Conservation (phyloP, 139 green algal species). For the Marvania coccoides region DNA sequence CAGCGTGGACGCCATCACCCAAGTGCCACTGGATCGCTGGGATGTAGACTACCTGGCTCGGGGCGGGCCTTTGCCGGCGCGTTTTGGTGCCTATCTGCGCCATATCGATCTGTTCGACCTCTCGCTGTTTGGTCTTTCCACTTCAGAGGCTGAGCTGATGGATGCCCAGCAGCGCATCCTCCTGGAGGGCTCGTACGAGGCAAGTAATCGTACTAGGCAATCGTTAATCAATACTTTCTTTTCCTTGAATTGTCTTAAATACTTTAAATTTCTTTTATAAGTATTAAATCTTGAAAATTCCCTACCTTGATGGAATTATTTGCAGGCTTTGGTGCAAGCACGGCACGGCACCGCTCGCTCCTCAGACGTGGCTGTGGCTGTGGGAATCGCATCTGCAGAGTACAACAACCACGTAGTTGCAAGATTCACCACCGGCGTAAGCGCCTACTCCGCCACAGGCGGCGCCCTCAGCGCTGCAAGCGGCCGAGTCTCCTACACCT, state of each 20-base stretch:
- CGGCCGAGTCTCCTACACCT: conserved; percentile 67
- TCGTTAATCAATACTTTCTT: background rate
- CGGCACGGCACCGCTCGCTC: conserved; percentile 1
- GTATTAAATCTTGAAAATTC: conserved; percentile 36
- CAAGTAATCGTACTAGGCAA: background rate
- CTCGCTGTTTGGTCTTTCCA: conserved; percentile 38
- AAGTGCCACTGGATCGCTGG: conserved; percentile 45
- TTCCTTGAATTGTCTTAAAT: conserved; percentile 39
- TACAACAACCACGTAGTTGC: conserved; percentile 65
- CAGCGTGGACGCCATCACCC: conserved; percentile 30
- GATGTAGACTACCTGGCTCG: conserved; percentile 33
- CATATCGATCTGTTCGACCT: conserved; percentile 49
- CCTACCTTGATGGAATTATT: background rate
- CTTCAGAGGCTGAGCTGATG: conserved; percentile 55
- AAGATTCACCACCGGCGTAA: conserved; percentile 39
- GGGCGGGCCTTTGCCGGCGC: background rate
- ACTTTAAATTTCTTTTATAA: conserved; percentile 54
- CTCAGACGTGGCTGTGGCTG: conserved; percentile 30
- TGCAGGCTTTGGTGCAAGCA: conserved; percentile 4
- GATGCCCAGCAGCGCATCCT: conserved; percentile 77
- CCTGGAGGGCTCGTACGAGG: conserved; percentile 26
- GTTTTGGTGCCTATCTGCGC: conserved; percentile 64
- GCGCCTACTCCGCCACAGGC: conserved; percentile 68
- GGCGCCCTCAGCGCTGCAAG: conserved; percentile 59
- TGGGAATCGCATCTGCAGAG: conserved; percentile 74